Evolutionary conservation across 805 yeast species (phyloP), one percentile per base, ranked within the genome.

Genomic region (Saccharomycopsis fodiens): DNA sequence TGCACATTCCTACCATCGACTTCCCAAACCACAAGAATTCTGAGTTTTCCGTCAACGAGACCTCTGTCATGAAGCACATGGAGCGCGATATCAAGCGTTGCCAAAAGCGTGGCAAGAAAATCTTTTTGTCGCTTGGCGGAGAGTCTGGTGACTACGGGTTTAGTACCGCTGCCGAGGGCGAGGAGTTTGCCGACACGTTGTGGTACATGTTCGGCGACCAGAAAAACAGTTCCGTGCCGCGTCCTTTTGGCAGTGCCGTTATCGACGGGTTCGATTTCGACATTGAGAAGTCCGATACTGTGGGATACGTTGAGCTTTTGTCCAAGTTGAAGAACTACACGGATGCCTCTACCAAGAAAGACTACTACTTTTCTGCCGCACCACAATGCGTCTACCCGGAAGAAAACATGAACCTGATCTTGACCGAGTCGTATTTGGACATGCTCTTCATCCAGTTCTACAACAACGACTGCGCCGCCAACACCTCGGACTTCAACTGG

Each of bases 251-350:
- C 40, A 73, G 68, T 52, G 62, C 50, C 1, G 42, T 45, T 4
- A 35, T 91, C 38, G 97, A 91, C 63, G 97, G 97, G 16, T 89
- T 88, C 59, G 97, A 91, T 62, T 80, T 89, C 52, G 97, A 91
- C 63, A 78, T 85, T 56, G 97, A 91, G 63, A 53, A 59, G 39
- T 59, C 62, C 45, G 61, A 69, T 46, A 68, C 72, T 43, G 65
- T 68, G 1, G 96, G 95, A 10, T 83, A 81, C 57, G 73, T 77
- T 31, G 74, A 74, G 1, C 62, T 75, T 44, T 75, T 69, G 16
- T 54, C 52, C 34, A 74, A 80, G 13, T 61, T 82, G 45, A 43
- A 39, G 31, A 39, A 20, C 20, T 30, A 42, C 12, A 34, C 49
- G 12, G 35, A 35, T 19, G 15, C 39, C 16, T 66, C 78, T 27